Conservation (phyloP, 345 rosid species). For the Populus davidiana region DNA sequence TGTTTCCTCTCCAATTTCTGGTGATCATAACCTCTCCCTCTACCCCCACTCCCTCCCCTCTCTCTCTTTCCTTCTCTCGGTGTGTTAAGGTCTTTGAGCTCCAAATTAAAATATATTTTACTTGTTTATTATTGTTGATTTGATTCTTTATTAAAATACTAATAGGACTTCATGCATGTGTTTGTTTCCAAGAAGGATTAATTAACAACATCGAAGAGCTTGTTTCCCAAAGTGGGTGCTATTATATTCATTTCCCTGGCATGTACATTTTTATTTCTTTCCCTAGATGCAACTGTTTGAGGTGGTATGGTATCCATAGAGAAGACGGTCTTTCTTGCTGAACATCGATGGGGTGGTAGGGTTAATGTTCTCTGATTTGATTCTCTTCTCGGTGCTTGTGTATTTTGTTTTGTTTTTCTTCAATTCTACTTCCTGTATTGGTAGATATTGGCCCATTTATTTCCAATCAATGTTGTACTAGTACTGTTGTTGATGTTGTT, state of each 20-base stretch:
- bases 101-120: neutral
- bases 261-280: neutral
- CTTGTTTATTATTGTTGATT: neutral
- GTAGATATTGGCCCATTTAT: neutral
- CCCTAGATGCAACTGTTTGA: conserved; percentile 10
- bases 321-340: neutral
- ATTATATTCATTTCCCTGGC: neutral
- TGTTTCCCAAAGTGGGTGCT: conserved; percentile 11
- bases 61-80: neutral
- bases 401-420: conserved; percentile 14
- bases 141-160: neutral
- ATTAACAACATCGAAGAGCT: neutral
- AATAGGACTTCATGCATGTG: conserved; percentile 25
- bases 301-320: conserved; percentile 13
- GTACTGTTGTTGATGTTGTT: neutral
- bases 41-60: neutral
- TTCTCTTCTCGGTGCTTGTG: conserved; percentile 23
- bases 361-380: conserved; percentile 18
- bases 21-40: conserved; percentile 34
- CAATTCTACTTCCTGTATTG: neutral
- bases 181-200: conserved; percentile 12
- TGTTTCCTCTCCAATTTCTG: conserved; percentile 55
- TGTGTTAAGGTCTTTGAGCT: neutral
- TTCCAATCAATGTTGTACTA: neutral
- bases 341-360: neutral